Evolutionary conservation across 1,284 basidiomycete genomes (phyloP).

Genomic region (Pseudomicrostroma phylloplanum): DNA sequence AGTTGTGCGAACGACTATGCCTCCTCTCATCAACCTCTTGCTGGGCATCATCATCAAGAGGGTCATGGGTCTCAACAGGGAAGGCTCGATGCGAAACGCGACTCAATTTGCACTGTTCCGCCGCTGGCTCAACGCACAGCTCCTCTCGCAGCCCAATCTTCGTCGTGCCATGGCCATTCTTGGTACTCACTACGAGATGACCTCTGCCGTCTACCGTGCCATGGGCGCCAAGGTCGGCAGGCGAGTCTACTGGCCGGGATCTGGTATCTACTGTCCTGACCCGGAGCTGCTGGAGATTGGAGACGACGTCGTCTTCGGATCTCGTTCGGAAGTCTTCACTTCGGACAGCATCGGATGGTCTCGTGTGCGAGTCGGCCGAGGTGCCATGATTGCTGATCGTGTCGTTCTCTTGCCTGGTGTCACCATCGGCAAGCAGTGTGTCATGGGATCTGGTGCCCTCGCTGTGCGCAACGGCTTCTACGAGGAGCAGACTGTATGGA

Average conservation of each 20-base stretch:
- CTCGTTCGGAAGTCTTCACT: constrained; percentile 48
- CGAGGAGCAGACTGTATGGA: constrained; percentile 50
- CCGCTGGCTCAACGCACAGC: constrained; percentile 45
- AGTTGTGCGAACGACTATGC: constrained; percentile 46
- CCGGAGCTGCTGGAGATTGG: constrained; percentile 50
- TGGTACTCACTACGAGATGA: constrained; percentile 51
- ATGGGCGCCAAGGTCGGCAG: constrained; percentile 50
- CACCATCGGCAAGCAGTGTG: constrained; percentile 47
- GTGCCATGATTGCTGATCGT: constrained; percentile 51
- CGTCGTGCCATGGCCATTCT: constrained; percentile 44
- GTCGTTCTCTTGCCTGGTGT: constrained; percentile 47
- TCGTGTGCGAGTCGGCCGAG: constrained; percentile 46
- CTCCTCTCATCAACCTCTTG: constrained; percentile 46
- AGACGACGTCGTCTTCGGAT: constrained; percentile 50
- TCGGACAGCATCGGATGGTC: constrained; percentile 50
- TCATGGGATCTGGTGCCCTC: constrained; percentile 50
- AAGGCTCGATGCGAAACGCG: constrained; percentile 50
- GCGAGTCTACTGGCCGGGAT: constrained; percentile 51
- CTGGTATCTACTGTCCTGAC: constrained; percentile 50
- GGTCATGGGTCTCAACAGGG: constrained; percentile 45
- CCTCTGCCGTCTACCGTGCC: constrained; percentile 48
- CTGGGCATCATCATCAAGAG: constrained; percentile 46
- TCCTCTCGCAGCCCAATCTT: constrained; percentile 43
- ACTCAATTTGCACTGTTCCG: constrained; percentile 48
- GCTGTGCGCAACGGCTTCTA: constrained; percentile 48